Conservation (phyloP, 495 filamentous ascomycete genomes). For the Aspergillus conjunctus region DNA sequence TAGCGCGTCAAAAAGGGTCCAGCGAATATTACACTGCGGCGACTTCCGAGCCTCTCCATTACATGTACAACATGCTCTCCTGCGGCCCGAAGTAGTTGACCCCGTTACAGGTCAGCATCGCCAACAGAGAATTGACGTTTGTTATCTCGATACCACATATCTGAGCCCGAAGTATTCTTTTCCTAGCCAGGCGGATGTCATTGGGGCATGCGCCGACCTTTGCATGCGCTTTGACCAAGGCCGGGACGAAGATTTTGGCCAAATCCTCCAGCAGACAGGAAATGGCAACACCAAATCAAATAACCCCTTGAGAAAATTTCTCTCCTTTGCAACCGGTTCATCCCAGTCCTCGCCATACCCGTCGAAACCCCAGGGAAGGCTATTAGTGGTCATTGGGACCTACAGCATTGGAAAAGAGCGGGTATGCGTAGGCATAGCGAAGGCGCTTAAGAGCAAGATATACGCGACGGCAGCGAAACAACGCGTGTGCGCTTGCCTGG, state of each 20-base stretch:
- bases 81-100: conserved; percentile 73
- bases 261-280: conserved; percentile 34
- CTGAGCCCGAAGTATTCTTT: conserved; percentile 95
- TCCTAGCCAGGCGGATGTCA: conserved; percentile 82
- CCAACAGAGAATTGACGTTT: conserved; percentile 87
- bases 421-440: conserved; percentile 88
- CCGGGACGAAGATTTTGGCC: conserved; percentile 38
- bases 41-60: conserved; percentile 89
- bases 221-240: conserved; percentile 70
- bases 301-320: conserved; percentile 60
- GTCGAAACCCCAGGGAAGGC: conserved; percentile 52
- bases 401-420: conserved; percentile 98
- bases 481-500: conserved; percentile 78
- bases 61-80: conserved; percentile 81
- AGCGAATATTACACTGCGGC: conserved; percentile 90
- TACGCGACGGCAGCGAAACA: conserved; percentile 82
- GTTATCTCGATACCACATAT: conserved; percentile 98
- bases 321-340: conserved; percentile 34
- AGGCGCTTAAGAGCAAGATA: conserved; percentile 85
- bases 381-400: conserved; percentile 92
- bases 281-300: conserved; percentile 45
- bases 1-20: conserved; percentile 57
- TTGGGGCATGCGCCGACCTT: conserved; percentile 84
- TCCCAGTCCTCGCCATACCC: conserved; percentile 12
- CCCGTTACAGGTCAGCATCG: conserved; percentile 64